phyloP scores from a whole-genome alignment of 2,329 filamentous ascomycete species.

The Ascochyta lentis region DNA sequence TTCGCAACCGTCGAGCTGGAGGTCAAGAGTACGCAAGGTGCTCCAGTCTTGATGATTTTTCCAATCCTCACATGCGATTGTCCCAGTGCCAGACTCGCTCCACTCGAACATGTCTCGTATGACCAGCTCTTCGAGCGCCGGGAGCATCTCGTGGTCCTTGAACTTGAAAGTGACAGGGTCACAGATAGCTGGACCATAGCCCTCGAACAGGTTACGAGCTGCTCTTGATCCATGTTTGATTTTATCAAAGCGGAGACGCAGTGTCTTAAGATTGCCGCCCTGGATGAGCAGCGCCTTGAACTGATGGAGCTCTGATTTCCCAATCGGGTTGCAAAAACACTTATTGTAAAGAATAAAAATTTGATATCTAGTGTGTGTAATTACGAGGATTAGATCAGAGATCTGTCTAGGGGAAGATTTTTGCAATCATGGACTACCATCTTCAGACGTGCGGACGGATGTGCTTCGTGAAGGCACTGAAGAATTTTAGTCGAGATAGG shows the following conservation, averaged over 20 bases:
- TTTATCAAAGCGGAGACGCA: neutral
- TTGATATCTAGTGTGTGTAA: neutral
- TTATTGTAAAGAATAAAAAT: neutral
- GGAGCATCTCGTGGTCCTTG: neutral
- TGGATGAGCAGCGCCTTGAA: neutral
- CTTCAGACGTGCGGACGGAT: neutral
- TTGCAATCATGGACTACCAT: neutral
- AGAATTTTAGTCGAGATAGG: neutral
- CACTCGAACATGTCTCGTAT: neutral
- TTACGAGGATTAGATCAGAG: neutral
- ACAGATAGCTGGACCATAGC: neutral
- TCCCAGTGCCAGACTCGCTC: neutral
- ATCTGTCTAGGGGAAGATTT: neutral
- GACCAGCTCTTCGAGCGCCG: neutral
- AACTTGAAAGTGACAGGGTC: neutral
- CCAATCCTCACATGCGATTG: neutral
- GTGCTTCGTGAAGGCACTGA: neutral
- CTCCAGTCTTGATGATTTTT: neutral
- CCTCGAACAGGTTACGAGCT: neutral
- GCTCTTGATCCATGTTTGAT: neutral
- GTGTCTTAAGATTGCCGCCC: neutral
- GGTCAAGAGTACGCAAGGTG: neutral
- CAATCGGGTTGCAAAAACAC: neutral
- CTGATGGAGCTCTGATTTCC: neutral
- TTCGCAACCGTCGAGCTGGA: neutral